These are phyloP conservation scores for Trichoderma gamsii DNA, from an alignment of 495 filamentous ascomycete species.

Conservation along the genomic window DNA sequence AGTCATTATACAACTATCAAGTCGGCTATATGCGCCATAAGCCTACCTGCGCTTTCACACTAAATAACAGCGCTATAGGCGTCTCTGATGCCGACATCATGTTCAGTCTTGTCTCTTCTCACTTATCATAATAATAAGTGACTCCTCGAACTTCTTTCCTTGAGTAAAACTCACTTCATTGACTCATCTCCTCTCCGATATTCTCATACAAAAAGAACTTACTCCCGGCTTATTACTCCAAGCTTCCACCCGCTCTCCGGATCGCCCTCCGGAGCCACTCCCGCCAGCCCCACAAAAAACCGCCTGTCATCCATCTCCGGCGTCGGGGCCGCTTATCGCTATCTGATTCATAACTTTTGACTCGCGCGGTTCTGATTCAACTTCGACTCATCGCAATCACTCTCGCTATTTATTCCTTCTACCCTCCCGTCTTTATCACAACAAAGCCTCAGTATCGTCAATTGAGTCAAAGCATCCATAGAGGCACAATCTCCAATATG, in stretches of 20 bases:
- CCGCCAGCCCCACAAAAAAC: not conserved
- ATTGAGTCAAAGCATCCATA: not conserved
- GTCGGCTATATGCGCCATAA: too few species aligned
- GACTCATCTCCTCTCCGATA: too few species aligned
- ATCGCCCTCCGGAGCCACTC: not conserved
- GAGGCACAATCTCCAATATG: slow-evolving; percentile 26
- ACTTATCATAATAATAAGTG: too few species aligned
- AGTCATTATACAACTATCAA: too few species aligned
- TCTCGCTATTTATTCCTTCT: not conserved
- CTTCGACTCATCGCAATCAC: not conserved
- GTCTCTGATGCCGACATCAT: too few species aligned
- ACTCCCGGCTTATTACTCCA: not conserved
- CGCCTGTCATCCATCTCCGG: not conserved
- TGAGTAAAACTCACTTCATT: too few species aligned
- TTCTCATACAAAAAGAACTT: too few species aligned
- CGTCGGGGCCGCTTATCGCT: not conserved
- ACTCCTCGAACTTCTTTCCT: too few species aligned
- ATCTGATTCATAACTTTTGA: not conserved
- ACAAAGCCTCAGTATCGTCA: not conserved
- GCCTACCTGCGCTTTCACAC: too few species aligned
- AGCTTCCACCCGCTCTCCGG: not conserved
- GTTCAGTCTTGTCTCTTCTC: too few species aligned
- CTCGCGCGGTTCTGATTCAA: not conserved
- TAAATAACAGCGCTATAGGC: too few species aligned
- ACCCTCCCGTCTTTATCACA: not conserved